Conservation (phyloP, 2,329 filamentous ascomycete species). For the Aspergillus aculeatinus region DNA sequence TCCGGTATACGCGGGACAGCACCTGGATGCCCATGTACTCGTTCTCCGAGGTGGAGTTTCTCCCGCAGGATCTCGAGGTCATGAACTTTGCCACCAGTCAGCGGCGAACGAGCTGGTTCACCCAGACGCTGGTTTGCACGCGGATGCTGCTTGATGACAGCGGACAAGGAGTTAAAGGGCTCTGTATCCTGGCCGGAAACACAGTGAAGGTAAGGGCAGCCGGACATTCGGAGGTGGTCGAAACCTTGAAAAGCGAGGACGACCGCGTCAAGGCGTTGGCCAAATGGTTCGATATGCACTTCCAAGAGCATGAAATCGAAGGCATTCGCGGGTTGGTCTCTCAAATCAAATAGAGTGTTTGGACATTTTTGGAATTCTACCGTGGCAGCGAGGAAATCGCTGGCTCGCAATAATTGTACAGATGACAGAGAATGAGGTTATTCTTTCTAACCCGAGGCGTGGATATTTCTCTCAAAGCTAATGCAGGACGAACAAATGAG, state of each 20-base stretch:
- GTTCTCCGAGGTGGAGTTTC: slow-evolving; percentile 66
- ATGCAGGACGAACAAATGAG: slow-evolving; percentile 19
- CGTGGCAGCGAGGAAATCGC: slow-evolving; percentile 2
- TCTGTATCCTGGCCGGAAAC: slow-evolving; percentile 53
- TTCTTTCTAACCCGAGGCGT: slow-evolving; percentile 17
- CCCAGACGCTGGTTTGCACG: slow-evolving; percentile 52
- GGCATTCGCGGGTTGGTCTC: slow-evolving; percentile 53
- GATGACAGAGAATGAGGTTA: slow-evolving; percentile 3
- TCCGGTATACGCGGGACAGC: slow-evolving; percentile 48
- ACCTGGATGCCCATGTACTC: slow-evolving; percentile 63
- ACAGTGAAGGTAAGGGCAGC: slow-evolving; percentile 55
- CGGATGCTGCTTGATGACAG: slow-evolving; percentile 55
- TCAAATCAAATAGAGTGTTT: slow-evolving; percentile 40
- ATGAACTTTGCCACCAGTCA: slow-evolving; percentile 60
- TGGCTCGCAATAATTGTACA: slow-evolving; percentile 23
- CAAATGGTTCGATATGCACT: slow-evolving; percentile 53
- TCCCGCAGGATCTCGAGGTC: slow-evolving; percentile 60
- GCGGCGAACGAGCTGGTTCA: slow-evolving; percentile 54
- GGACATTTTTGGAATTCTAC: slow-evolving; percentile 5
- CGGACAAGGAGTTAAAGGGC: slow-evolving; percentile 50
- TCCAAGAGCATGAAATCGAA: slow-evolving; percentile 51
- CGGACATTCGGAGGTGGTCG: slow-evolving; percentile 51
- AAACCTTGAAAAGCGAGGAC: slow-evolving; percentile 50
- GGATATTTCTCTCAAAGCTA: slow-evolving; percentile 21
- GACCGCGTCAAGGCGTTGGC: slow-evolving; percentile 55